Evolutionary conservation across 2,329 filamentous ascomycete species (phyloP), one percentile per base, ranked within the genome.

Genomic region (Fusarium floridanum): DNA sequence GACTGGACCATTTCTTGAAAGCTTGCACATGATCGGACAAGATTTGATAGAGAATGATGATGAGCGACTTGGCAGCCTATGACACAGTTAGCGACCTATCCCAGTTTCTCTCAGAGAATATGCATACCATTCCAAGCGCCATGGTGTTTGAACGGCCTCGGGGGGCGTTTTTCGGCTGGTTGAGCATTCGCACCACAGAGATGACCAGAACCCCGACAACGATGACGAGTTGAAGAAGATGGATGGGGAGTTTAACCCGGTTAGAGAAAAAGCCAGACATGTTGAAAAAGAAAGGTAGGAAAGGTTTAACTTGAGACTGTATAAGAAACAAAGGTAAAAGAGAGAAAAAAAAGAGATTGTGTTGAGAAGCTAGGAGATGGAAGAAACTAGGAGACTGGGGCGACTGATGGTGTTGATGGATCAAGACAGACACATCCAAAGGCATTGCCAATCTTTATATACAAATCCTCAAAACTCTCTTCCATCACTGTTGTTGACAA

Each of bases 1-100:
- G 75, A 68, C 80, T 83, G 17, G 71, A 77, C 82, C 82, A 86
- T 66, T 77, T 80, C 27, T 78, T 37, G 14, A 59, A 59, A 0
- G 34, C 55, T 39, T 11, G 34, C 3, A 59, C 55, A 27, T 59
- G 55, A 6, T 39, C 55, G 6, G 55, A 59, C 34, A 59, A 11
- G 55, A 59, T 17, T 27, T 59, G 34, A 7, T 59, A 59, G 3
- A 59, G 55, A 12, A 59, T 59, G 14, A 59, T 59, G 34, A 59
- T 27, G 8, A 59, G 55, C 14, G 55, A 59, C 34, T 59, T 59
- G 20, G 55, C 55, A n/a, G n/a, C 22, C 55, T 59, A 5, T 2
- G 20, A 27, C 9, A 59, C 8, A 2, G 32, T 59, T 39, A 37
- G 55, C 4, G 6, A 59, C 8, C 12, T 1, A 37, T 9, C 32